These are phyloP conservation scores for Botrytis cinerea DNA, from an alignment of 2,329 filamentous ascomycete species.

Conservation along the genomic window DNA sequence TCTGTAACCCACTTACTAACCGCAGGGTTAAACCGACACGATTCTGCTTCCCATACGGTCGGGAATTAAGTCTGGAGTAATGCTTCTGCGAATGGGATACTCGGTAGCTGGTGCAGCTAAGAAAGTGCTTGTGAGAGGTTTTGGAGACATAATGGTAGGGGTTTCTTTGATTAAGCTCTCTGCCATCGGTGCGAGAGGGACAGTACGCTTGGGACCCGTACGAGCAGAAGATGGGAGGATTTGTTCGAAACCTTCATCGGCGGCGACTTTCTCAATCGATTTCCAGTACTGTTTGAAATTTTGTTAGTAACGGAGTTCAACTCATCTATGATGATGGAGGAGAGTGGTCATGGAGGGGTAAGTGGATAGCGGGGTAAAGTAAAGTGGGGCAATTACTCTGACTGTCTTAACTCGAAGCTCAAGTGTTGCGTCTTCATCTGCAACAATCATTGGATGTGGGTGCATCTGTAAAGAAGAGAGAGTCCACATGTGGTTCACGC, in stretches of 20 bases:
- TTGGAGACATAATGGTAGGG: conserved; percentile 53
- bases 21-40: not conserved
- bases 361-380: not conserved
- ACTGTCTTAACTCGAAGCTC: conserved; percentile 75
- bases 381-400: conserved; percentile 48
- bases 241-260: conserved; percentile 57
- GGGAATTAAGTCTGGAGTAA: conserved; percentile 61
- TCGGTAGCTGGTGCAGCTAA: conserved; percentile 57
- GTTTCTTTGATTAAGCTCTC: conserved; percentile 29
- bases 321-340: not conserved
- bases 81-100: conserved; percentile 53
- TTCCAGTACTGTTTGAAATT: conserved; percentile 60
- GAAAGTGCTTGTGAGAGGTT: conserved; percentile 57
- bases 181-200: conserved; percentile 31
- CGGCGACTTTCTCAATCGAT: conserved; percentile 66
- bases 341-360: not conserved
- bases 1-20: not conserved
- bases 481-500: conserved; percentile 90
- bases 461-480: conserved; percentile 79
- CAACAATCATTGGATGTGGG: conserved; percentile 78
- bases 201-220: conserved; percentile 47
- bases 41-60: conserved; percentile 45
- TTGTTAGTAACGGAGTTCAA: conserved; percentile 1
- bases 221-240: conserved; percentile 58
- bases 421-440: conserved; percentile 76